Percentiles rank a stretch among this genome's conserved stretches.
Evolutionary conservation across 2,329 filamentous ascomycete species (phyloP).

Genomic region (Aureobasidium vineae): DNA sequence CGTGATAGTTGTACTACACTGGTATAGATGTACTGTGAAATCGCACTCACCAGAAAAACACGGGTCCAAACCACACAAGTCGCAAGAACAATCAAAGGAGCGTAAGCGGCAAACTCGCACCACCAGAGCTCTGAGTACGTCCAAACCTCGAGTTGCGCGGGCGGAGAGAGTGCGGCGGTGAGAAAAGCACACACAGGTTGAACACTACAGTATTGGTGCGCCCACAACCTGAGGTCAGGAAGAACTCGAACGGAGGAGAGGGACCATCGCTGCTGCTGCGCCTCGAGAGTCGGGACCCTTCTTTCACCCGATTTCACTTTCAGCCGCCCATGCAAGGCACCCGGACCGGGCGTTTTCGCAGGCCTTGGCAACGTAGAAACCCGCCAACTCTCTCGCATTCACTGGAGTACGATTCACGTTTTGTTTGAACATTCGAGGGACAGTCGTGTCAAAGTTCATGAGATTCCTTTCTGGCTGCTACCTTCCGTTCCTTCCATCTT

Average conservation of each 20-base stretch:
- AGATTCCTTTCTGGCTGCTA: background rate
- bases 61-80: background rate
- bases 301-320: background rate
- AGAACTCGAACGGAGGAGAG: background rate
- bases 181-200: background rate
- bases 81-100: constrained; percentile 6
- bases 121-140: background rate
- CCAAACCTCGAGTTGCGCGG: background rate
- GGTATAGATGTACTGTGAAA: background rate
- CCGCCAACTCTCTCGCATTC: background rate
- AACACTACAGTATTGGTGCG: constrained; percentile 21
- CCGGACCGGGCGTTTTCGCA: background rate
- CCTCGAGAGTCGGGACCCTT: background rate
- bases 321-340: constrained; percentile 20
- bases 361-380: constrained; percentile 14
- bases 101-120: background rate
- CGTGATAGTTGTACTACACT: background rate
- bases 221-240: constrained; percentile 6
- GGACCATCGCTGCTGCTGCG: constrained; percentile 1
- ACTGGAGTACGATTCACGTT: background rate
- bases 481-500: background rate
- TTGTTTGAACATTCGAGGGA: background rate
- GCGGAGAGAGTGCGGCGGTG: background rate
- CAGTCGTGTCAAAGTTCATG: background rate
- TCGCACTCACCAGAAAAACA: background rate